phyloP scores from a whole-genome alignment of 805 yeast species.

The Wickerhamiella alocasiicola region DNA sequence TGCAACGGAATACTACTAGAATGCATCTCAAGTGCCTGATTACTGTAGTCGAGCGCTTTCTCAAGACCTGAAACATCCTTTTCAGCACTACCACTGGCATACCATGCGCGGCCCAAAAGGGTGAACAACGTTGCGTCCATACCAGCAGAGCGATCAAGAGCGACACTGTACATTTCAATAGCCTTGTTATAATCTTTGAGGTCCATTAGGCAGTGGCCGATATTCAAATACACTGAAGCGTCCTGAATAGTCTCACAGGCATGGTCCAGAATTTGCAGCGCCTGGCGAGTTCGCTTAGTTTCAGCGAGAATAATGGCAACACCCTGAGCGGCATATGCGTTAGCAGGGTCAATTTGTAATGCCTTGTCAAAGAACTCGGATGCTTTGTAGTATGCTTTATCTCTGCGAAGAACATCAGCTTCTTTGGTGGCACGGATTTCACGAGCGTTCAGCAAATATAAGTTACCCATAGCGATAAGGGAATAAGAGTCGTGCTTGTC shows the following conservation, averaged over 20 bases:
- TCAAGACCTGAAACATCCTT: constrained; percentile 47
- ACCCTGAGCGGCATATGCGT: constrained; percentile 97
- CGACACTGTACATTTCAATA: constrained; percentile 75
- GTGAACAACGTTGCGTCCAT: constrained; percentile 57
- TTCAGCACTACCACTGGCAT: constrained; percentile 58
- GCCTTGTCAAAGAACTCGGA: constrained; percentile 86
- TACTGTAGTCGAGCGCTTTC: constrained; percentile 50
- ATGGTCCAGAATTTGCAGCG: constrained; percentile 76
- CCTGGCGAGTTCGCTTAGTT: constrained; percentile 51
- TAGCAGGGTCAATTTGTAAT: constrained; percentile 64
- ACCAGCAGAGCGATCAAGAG: constrained; percentile 47
- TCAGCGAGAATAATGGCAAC: constrained; percentile 88
- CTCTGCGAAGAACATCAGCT: constrained; percentile 43
- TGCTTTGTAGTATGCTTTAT: constrained; percentile 75
- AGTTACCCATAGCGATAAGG: constrained; percentile 75
- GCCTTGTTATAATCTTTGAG: constrained; percentile 74
- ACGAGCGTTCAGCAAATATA: constrained; percentile 68
- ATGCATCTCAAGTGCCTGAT: constrained; percentile 39
- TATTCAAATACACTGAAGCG: constrained; percentile 66
- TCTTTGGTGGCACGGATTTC: constrained; percentile 44
- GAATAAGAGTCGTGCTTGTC: constrained; percentile 83
- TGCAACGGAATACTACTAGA: constrained; percentile 37
- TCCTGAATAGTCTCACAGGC: constrained; percentile 83
- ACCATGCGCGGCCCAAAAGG: constrained; percentile 81
- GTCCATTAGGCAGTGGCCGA: constrained; percentile 79